Conservation (phyloP, 257 asterid genomes). For the Solanum dulcamara region DNA sequence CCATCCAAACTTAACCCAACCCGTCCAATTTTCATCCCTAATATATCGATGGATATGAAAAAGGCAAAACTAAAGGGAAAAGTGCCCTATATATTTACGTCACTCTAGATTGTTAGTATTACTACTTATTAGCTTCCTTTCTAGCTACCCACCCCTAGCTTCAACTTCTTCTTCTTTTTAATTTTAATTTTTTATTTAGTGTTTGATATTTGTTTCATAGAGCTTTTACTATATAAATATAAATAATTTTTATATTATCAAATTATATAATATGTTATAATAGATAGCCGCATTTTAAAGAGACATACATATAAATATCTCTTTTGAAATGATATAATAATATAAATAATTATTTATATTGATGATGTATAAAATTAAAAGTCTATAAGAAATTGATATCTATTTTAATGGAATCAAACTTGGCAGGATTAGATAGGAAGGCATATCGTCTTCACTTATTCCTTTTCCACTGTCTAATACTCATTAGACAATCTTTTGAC, state of each 20-base stretch:
- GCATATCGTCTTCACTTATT: conserved; percentile 5
- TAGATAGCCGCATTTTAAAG: no score
- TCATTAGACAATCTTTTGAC: conserved; percentile 13
- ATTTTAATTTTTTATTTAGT: no score
- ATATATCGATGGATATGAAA: no score
- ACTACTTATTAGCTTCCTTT: background rate
- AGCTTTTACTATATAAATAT: no score
- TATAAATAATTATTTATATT: no score
- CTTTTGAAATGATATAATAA: no score
- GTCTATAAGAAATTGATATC: background rate
- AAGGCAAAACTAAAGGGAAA: conserved; percentile 3
- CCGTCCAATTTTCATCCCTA: no score
- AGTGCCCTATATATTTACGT: background rate
- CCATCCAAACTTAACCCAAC: no score
- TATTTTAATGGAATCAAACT: conserved; percentile 33
- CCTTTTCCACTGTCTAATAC: background rate
- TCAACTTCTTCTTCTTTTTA: background rate
- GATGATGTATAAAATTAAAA: background rate
- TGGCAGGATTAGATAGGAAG: conserved; percentile 17
- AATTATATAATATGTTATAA: no score
- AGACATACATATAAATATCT: no score
- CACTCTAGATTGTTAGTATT: background rate
- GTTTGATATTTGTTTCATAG: no score
- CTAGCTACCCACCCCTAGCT: background rate
- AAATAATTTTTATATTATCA: no score